Evolutionary conservation across 768 basidiomycete genomes (phyloP).

Genomic region (Pleurotus tuber-regium): DNA sequence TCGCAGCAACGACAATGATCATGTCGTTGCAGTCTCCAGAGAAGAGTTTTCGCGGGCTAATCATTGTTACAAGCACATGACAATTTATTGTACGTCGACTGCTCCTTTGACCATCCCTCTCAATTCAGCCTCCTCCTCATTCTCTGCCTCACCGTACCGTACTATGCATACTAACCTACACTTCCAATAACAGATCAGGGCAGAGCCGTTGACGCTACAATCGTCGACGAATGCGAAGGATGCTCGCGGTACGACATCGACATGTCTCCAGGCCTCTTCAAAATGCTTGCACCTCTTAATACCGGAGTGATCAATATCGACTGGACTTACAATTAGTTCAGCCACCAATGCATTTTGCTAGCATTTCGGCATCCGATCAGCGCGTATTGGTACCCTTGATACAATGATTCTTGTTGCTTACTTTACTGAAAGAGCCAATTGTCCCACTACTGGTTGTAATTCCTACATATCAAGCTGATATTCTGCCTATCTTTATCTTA

Average conservation of each 20-base stretch:
- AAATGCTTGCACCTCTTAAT: constrained; percentile 4
- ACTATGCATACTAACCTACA: background rate
- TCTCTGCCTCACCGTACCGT: too few relatives aligned
- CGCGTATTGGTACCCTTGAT: background rate
- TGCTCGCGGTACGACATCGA: background rate
- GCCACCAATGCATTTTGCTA: background rate
- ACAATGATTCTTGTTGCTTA: too few relatives aligned
- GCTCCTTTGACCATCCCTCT: too few relatives aligned
- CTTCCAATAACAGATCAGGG: background rate
- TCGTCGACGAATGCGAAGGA: constrained; percentile 8
- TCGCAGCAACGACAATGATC: constrained; percentile 18
- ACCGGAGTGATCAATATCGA: background rate
- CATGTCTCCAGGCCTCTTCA: constrained; percentile 6
- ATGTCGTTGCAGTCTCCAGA: constrained; percentile 21
- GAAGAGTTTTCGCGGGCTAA: constrained; percentile 15
- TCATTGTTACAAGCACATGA: constrained; percentile 18
- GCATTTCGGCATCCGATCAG: background rate
- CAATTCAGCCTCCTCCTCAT: too few relatives aligned
- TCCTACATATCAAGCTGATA: too few relatives aligned
- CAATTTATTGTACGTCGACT: constrained; percentile 18
- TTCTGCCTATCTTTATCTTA: too few relatives aligned
- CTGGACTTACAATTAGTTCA: constrained; percentile 1
- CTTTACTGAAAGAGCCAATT: too few relatives aligned
- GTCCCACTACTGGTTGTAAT: too few relatives aligned
- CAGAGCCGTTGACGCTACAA: too few relatives aligned